Evolutionary conservation across 331 rosid genomes (phyloP).

Genomic region (Pyracantha coccinea): DNA sequence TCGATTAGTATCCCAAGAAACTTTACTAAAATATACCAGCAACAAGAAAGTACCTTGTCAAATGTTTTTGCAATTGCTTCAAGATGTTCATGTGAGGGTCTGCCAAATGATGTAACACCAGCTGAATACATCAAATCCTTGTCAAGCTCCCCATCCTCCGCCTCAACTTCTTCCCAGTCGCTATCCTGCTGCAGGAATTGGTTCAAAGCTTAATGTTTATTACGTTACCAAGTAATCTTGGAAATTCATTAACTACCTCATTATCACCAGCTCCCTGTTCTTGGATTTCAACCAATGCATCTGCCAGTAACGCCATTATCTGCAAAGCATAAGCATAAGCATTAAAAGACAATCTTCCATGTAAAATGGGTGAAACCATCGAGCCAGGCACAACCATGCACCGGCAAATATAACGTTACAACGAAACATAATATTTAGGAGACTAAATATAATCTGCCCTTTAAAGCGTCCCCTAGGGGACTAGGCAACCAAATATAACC

Average conservation of each 20-base stretch:
- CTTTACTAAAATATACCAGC: neutral
- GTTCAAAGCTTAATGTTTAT: neutral
- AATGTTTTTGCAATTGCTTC: slow-evolving; percentile 77
- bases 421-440: neutral
- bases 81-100: slow-evolving; percentile 65
- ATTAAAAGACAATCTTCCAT: neutral
- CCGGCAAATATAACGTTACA: neutral
- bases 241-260: slow-evolving; percentile 37
- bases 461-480: neutral
- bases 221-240: neutral
- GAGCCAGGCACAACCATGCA: neutral
- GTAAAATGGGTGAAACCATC: neutral
- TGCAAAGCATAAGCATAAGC: slow-evolving; percentile 16
- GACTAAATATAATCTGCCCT: neutral
- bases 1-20: slow-evolving; percentile 9
- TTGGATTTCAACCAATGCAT: slow-evolving; percentile 68
- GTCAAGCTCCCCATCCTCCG: slow-evolving; percentile 39
- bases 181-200: slow-evolving; percentile 51
- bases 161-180: slow-evolving; percentile 88
- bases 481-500: neutral
- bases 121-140: slow-evolving; percentile 42
- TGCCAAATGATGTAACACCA: slow-evolving; percentile 42
- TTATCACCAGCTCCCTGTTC: slow-evolving; percentile 73
- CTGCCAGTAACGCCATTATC: slow-evolving; percentile 67
- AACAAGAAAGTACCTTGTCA: slow-evolving; percentile 44